phyloP scores from a whole-genome alignment of 495 filamentous ascomycete genomes.

The Aspergillus coremiiformis region DNA sequence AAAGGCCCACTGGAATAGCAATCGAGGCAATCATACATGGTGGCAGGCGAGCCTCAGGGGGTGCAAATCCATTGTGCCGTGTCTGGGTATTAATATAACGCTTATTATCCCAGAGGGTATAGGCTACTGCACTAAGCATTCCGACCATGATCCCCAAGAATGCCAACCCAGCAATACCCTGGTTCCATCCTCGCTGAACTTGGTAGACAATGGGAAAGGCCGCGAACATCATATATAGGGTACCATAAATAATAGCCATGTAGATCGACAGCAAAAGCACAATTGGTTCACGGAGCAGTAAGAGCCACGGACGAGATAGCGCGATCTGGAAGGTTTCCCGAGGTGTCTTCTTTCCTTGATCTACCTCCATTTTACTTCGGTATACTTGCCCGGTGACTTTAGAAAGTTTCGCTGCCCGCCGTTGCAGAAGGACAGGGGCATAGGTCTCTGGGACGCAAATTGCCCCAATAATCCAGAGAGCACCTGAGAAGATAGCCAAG shows the following conservation, averaged over 20 bases:
- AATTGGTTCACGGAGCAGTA: conserved; percentile 61
- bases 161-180: conserved; percentile 55
- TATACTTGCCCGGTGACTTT: conserved; percentile 48
- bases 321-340: conserved; percentile 35
- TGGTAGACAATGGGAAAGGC: conserved; percentile 64
- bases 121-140: conserved; percentile 49
- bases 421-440: conserved; percentile 46
- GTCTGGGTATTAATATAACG: conserved; percentile 17
- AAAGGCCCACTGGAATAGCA: conserved; percentile 31
- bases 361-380: conserved; percentile 40
- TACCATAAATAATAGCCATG: conserved; percentile 58
- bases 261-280: conserved; percentile 52
- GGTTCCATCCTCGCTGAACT: conserved; percentile 56
- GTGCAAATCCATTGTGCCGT: conserved; percentile 10
- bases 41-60: conserved; percentile 27
- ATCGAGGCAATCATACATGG: conserved; percentile 20
- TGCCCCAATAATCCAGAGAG: conserved; percentile 23
- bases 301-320: conserved; percentile 30
- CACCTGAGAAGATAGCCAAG: conserved; percentile 10
- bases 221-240: conserved; percentile 69
- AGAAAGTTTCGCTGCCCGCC: conserved; percentile 39
- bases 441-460: conserved; percentile 53
- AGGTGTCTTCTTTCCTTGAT: conserved; percentile 22
- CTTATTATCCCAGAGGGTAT: conserved; percentile 23
- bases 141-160: conserved; percentile 66